Conservation (phyloP, 2,329 filamentous ascomycete species). For the Clonostachys rosea region DNA sequence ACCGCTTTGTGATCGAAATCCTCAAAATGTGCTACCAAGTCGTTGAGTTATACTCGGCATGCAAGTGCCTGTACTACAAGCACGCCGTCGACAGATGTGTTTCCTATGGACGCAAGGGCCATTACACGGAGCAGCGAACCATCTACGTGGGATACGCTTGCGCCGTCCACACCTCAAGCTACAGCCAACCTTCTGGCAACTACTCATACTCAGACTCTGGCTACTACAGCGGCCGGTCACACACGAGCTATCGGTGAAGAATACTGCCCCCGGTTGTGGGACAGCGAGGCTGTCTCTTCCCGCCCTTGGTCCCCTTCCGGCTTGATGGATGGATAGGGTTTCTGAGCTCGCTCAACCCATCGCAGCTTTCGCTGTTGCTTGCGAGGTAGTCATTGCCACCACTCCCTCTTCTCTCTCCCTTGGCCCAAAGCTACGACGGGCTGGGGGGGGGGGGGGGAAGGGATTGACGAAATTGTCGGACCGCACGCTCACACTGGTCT, state of each 20-base stretch:
- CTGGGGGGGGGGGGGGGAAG: not conserved
- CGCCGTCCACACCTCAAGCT: conserved; percentile 39
- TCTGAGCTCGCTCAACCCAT: conserved; percentile 42
- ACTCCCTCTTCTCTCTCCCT: not conserved
- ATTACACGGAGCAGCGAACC: conserved; percentile 66
- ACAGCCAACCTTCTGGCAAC: conserved; percentile 29
- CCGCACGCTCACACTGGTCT: too few relatives aligned
- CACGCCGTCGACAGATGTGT: conserved; percentile 82
- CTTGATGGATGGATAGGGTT: conserved; percentile 41
- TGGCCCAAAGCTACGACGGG: not conserved
- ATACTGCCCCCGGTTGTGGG: conserved; percentile 40
- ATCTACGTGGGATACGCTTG: conserved; percentile 84
- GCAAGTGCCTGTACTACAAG: conserved; percentile 82
- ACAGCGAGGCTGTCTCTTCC: conserved; percentile 2
- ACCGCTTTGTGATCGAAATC: too few relatives aligned
- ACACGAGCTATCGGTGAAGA: conserved; percentile 45
- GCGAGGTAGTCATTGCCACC: conserved; percentile 1
- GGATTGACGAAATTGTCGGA: too few relatives aligned
- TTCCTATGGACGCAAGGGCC: conserved; percentile 68
- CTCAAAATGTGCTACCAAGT: conserved; percentile 83
- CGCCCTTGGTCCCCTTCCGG: conserved; percentile 31
- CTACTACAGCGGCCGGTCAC: conserved; percentile 45
- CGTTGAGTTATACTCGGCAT: conserved; percentile 80
- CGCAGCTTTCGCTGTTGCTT: conserved; percentile 43
- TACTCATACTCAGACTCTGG: conserved; percentile 48